Evolutionary conservation across 352 stramenopile genomes (phyloP).

Genomic region (Globisporangium okanoganense): DNA sequence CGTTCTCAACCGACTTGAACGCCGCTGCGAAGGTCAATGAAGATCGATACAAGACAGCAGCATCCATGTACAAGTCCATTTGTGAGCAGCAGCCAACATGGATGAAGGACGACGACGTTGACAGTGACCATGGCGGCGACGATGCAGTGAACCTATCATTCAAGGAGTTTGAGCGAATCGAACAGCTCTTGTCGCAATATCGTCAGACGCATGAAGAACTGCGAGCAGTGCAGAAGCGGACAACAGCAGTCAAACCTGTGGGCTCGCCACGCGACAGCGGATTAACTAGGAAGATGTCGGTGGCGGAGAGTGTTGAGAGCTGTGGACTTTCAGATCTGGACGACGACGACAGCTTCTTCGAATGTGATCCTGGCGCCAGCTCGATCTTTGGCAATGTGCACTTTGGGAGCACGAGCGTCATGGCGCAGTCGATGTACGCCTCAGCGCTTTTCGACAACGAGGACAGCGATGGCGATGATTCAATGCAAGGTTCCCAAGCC

Average conservation of each 20-base stretch:
- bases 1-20: constrained; percentile 35
- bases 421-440: constrained; percentile 83
- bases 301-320: constrained; percentile 76
- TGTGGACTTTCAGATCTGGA: constrained; percentile 81
- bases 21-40: constrained; percentile 10
- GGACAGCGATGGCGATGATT: constrained; percentile 20
- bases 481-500: background rate
- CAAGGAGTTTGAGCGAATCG: constrained; percentile 82
- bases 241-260: background rate
- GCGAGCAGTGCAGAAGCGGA: constrained; percentile 21
- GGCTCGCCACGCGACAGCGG: constrained; percentile 6
- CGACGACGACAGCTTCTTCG: constrained; percentile 82
- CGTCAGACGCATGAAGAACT: constrained; percentile 73
- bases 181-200: constrained; percentile 78
- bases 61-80: constrained; percentile 71
- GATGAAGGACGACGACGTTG: constrained; percentile 46
- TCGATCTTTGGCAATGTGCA: constrained; percentile 27
- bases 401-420: constrained; percentile 39
- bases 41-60: constrained; percentile 26
- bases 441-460: constrained; percentile 59
- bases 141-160: constrained; percentile 58
- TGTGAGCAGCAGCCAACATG: constrained; percentile 62
- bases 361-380: constrained; percentile 66
- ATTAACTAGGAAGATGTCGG: constrained; percentile 49
- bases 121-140: constrained; percentile 14